These are phyloP conservation scores for Cephaloascus albidus DNA, from an alignment of 805 yeast species.

Conservation along the genomic window DNA sequence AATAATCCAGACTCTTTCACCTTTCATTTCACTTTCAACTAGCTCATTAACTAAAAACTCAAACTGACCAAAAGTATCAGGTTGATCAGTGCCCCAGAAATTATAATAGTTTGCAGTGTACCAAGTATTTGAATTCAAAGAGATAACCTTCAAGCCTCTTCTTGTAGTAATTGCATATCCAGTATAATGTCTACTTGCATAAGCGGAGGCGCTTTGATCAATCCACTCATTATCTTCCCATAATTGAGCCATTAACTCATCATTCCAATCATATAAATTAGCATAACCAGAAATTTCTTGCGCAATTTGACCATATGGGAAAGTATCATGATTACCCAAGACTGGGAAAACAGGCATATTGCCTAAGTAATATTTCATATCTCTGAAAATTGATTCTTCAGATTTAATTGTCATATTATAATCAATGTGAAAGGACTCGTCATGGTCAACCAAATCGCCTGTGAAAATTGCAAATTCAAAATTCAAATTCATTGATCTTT, in stretches of 20 bases:
- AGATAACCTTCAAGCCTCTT: conserved; percentile 48
- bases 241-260: conserved; percentile 36
- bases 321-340: conserved; percentile 34
- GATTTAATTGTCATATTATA: conserved; percentile 17
- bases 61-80: conserved; percentile 57
- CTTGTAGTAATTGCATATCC: conserved; percentile 50
- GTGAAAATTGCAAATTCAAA: conserved; percentile 29
- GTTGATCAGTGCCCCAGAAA: conserved; percentile 38
- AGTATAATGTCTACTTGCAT: conserved; percentile 42
- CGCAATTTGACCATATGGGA: conserved; percentile 34
- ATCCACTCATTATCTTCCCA: conserved; percentile 42
- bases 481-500: background rate
- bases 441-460: conserved; percentile 35
- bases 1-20: conserved; percentile 65
- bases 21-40: conserved; percentile 44
- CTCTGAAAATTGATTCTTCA: conserved; percentile 18
- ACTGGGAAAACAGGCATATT: conserved; percentile 25
- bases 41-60: conserved; percentile 54
- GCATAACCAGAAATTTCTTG: conserved; percentile 15
- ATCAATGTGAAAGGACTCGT: conserved; percentile 9
- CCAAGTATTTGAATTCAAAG: conserved; percentile 62
- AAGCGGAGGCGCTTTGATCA: conserved; percentile 16
- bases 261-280: conserved; percentile 33
- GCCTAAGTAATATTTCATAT: conserved; percentile 25
- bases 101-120: conserved; percentile 55